Base-by-base conservation (phyloP, 2,329 filamentous ascomycete genomes). In the Fonsecaea multimorphosa region DNA sequence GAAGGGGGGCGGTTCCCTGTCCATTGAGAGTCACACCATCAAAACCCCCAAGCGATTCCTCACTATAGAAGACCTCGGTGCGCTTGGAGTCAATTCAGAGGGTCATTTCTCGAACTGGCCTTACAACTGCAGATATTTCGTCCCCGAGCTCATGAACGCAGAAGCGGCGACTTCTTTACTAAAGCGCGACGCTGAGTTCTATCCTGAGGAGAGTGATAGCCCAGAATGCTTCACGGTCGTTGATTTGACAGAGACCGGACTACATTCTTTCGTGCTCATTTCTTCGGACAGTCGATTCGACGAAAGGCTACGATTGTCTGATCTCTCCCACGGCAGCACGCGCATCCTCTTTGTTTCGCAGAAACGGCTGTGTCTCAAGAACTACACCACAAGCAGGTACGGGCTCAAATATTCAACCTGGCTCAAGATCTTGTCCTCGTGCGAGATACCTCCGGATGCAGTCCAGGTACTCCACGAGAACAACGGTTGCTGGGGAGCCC, bases 401-500 rank as follows among this genome's bases (percentile, higher is more conserved):
- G 55, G 36, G 3, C 31, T 58, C 32, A 44, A 29, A 24, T 7
- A 29, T 19, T 29, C 31, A 16, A 52, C 49, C 3, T 52, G 22
- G 49, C 1, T 52, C 11, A 27, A 2, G n/a, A 52, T 52, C 27
- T 31, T 52, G 27, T 52, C 49, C 49, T 24, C 22, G 14, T 2
- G 49, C 9, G 49, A 52, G 14, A 61, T 61, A 24, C 59, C 52
- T 2, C 59, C 59, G 8, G 36, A 36, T 29, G 59, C 24, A 11
- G 36, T 61, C 34, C 27, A 61, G 22, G 2, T 53, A 8, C 16
- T 61, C 19, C 59, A 61, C 22, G 59, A 61, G 16, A 61, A 61
- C 38, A 61, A 61, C 54, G 59, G 59, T 5, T 29, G 46, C 31
- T 32, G 19, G 22, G 24, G 59, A 29, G 11, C 19, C 11, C 52